Conservation (phyloP, 2,329 filamentous ascomycete species). For the Plectosphaerella sp. region DNA sequence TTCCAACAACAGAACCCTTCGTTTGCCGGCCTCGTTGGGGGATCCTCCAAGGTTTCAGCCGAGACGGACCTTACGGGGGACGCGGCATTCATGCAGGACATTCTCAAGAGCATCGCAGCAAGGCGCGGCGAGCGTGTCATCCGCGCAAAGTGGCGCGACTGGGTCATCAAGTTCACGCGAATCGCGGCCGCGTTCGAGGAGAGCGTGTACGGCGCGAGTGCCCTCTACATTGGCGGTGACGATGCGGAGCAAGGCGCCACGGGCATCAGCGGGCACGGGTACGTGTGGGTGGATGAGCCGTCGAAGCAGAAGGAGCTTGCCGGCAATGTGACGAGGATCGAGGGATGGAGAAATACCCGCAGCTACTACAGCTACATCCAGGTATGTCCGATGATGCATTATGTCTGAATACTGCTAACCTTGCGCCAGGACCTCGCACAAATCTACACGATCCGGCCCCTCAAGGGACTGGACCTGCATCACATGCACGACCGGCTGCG, state of each 20-base stretch:
- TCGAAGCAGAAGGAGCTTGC: slow-evolving; percentile 81
- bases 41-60: slow-evolving; percentile 33
- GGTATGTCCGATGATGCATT: slow-evolving; percentile 36
- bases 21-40: slow-evolving; percentile 45
- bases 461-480: slow-evolving; percentile 80
- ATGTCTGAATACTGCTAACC: slow-evolving; percentile 6
- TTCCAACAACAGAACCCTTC: slow-evolving; percentile 77
- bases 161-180: slow-evolving; percentile 90
- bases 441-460: slow-evolving; percentile 59
- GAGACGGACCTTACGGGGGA: slow-evolving; percentile 75
- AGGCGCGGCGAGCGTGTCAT: slow-evolving; percentile 88
- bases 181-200: slow-evolving; percentile 94
- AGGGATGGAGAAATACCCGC: slow-evolving; percentile 93
- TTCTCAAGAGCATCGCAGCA: slow-evolving; percentile 77
- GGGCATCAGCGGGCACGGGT: slow-evolving; percentile 75
- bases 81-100: slow-evolving; percentile 80
- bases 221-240: slow-evolving; percentile 77
- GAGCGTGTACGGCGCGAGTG: slow-evolving; percentile 87
- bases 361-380: slow-evolving; percentile 96
- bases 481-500: slow-evolving; percentile 91
- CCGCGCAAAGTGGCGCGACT: slow-evolving; percentile 87
- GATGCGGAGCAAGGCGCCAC: slow-evolving; percentile 57
- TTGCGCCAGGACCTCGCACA: slow-evolving; percentile 56
- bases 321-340: slow-evolving; percentile 86
- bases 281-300: slow-evolving; percentile 86